A percentile compares a stretch with the other conserved stretches of the same genome.
Evolutionary conservation across 495 filamentous ascomycete genomes (phyloP).

Genomic region (Aspergillus heteromorphus): DNA sequence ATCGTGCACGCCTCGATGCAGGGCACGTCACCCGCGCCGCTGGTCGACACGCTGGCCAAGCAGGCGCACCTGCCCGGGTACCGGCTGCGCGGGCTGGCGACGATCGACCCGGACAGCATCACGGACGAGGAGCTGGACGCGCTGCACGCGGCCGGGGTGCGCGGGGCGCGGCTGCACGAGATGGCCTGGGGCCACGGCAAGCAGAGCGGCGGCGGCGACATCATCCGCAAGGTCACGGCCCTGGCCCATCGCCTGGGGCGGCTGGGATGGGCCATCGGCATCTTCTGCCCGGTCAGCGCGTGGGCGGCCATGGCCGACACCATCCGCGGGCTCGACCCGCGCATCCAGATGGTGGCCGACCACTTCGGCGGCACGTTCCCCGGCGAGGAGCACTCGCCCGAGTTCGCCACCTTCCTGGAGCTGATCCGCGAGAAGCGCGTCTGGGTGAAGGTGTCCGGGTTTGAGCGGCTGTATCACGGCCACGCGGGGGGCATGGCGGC

Average conservation of each 20-base stretch:
- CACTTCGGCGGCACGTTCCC: conserved; percentile 6
- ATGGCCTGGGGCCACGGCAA: neutral
- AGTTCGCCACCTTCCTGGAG: neutral
- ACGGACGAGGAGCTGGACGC: conserved; percentile 5
- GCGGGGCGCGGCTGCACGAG: conserved; percentile 4
- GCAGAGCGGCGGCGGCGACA: neutral
- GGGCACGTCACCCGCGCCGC: neutral
- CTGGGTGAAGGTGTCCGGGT: neutral
- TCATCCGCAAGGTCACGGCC: neutral
- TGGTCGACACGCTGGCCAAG: neutral
- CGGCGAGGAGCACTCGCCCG: neutral
- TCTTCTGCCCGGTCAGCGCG: neutral
- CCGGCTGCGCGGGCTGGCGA: conserved; percentile 2
- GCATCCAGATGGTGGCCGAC: conserved; percentile 8
- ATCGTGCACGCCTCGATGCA: neutral
- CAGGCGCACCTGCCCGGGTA: neutral
- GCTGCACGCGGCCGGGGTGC: conserved; percentile 5
- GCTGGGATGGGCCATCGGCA: neutral
- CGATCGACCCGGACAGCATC: conserved; percentile 3
- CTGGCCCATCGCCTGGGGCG: neutral
- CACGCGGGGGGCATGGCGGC: neutral
- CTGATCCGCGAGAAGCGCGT: neutral
- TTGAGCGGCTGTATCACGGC: neutral
- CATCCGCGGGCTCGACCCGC: neutral
- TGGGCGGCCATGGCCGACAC: neutral